Conservation (phyloP, 2,329 filamentous ascomycete species). For the Fusarium illudens region DNA sequence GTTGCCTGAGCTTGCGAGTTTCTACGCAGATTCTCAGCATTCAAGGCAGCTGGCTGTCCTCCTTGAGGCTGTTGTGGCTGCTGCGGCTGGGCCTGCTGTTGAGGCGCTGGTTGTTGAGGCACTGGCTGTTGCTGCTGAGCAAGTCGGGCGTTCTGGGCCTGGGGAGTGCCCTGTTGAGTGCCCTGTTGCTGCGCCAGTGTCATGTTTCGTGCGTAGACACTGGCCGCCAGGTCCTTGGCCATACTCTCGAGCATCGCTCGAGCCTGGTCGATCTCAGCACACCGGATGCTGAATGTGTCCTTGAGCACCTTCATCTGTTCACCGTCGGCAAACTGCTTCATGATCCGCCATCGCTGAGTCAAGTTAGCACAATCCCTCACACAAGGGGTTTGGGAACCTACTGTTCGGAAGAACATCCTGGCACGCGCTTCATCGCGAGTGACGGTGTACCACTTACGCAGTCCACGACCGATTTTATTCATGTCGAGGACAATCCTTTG, state of each 20-base stretch:
- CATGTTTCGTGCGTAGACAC: conserved; percentile 41
- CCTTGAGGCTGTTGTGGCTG: conserved; percentile 34
- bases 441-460: conserved; percentile 59
- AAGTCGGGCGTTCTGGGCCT: conserved; percentile 43
- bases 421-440: conserved; percentile 60
- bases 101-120: conserved; percentile 46
- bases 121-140: conserved; percentile 46
- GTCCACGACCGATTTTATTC: conserved; percentile 53
- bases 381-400: conserved; percentile 47
- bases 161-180: conserved; percentile 42
- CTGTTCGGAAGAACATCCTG: conserved; percentile 61
- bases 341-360: conserved; percentile 60
- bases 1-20: conserved; percentile 59
- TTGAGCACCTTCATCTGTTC: conserved; percentile 57
- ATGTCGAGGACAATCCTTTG: conserved; percentile 53
- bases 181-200: conserved; percentile 21
- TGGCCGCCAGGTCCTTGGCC: conserved; percentile 55
- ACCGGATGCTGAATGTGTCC: conserved; percentile 60
- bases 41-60: conserved; percentile 48
- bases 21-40: conserved; percentile 61
- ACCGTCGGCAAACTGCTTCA: conserved; percentile 62
- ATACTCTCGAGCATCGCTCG: conserved; percentile 61
- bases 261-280: conserved; percentile 60
- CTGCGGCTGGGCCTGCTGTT: conserved; percentile 39
- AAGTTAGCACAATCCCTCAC: conserved; percentile 44